Percentiles rank a stretch among this genome's conserved stretches.
These are phyloP conservation scores for Yarrowia osloensis DNA, from an alignment of 805 yeast species.

Conservation along the genomic window DNA sequence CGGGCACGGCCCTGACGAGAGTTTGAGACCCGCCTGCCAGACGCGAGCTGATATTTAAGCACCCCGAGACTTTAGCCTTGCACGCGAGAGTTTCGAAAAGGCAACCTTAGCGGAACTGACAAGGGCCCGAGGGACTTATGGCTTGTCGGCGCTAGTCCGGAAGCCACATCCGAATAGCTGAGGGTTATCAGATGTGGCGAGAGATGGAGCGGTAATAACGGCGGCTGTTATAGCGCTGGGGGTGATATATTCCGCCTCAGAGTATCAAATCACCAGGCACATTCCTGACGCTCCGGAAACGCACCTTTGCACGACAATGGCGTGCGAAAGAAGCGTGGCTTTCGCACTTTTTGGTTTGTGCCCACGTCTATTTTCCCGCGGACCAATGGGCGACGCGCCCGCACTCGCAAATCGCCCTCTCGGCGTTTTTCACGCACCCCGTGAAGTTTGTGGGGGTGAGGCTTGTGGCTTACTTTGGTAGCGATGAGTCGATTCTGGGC, in stretches of 20 bases:
- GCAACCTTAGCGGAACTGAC: background rate
- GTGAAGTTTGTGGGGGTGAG: background rate
- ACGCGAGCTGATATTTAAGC: background rate
- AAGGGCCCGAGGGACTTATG: background rate
- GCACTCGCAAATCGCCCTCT: background rate
- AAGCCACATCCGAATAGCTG: background rate
- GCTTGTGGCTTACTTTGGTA: background rate
- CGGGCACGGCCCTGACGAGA: constrained; percentile 15
- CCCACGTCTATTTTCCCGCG: background rate
- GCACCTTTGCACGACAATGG: background rate
- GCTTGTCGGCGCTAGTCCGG: background rate
- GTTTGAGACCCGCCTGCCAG: background rate
- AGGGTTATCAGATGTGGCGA: background rate
- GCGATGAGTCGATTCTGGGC: background rate
- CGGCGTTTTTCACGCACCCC: constrained; percentile 13
- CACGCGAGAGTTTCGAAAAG: background rate
- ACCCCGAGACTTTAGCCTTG: background rate
- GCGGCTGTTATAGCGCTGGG: no score
- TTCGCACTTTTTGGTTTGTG: background rate
- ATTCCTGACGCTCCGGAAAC: constrained; percentile 2
- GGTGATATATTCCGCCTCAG: no score
- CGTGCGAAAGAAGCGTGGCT: constrained; percentile 10
- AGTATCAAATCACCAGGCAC: background rate
- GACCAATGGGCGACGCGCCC: background rate
- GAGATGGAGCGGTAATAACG: no score